Base-by-base conservation (phyloP, 2,329 filamentous ascomycete species). In the Aspergillus fumigatus region DNA sequence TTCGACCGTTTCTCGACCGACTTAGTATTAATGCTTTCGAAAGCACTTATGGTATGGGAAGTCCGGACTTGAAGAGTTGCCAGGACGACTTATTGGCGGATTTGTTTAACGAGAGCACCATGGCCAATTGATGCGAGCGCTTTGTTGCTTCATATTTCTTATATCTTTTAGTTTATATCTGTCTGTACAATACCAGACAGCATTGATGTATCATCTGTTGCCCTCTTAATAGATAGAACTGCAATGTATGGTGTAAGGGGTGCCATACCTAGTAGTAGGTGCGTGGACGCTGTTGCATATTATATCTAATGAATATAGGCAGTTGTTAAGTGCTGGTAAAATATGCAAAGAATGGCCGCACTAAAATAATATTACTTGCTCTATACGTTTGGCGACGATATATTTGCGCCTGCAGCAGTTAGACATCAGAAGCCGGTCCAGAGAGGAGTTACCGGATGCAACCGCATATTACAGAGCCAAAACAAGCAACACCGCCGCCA, bases 11-110 rank as follows among this genome's bases (percentile, higher is more conserved):
- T 75, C 91, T 97, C 69, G 88, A 88, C 14, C 89, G 95, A 70
- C 77, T 99, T 61, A 97, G 92, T 70, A 97, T 99, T 67, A 90
- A 88, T 71, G 88, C 90, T 0, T 99, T 97, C 75, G 94, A 99
- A 77, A 89, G 88, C 59, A 93, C 89, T 54, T 99, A 99, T 73
- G 86, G 88, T 17, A 92, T 97, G 86, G 87, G 85, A 38, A 73
- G 73, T 45, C 75, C 88, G 26, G 90, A 95, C 71, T 70, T 81
- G 65, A 82, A 86, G 52, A 79, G 79, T 9, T 92, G 89, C 66
- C 78, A 82, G 53, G 77, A 81, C 62, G 82, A 82, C 50, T 68
- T 95, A 58, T 70, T 95, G 68, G 84, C 76, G 68, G 90, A 95
- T 75, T 67, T 95, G 58, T 94, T 93, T 79, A 88, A 92, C 67